Evolutionary conservation across 2,329 filamentous ascomycete species (phyloP), one percentile per base, ranked within the genome.

Genomic region (Phialocephala sp.): DNA sequence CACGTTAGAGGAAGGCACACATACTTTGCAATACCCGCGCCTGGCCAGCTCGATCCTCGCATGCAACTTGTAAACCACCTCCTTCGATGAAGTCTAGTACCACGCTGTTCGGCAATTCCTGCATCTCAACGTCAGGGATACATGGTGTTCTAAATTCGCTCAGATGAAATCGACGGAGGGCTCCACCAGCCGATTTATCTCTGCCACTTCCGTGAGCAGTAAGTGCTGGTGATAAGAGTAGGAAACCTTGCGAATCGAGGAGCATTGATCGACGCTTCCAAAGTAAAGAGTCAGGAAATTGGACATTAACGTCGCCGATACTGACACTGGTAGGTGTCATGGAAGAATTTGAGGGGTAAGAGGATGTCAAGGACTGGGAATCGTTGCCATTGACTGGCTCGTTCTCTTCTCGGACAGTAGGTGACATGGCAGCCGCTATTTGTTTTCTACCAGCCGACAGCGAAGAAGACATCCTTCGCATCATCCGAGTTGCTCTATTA

Each of bases 191-290:
- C 75, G 82, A 72, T 69, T 86, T 79, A 45, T 76, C 76, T 54
- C 74, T 74, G 3, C 71, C 69, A 14, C 74, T 76, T 41, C 77
- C 76, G 37, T 74, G 71, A 22, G 75, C 86, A 22, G 88, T 85
- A 68, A 88, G 88, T 20, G 89, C 85, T 9, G 89, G 85, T 50
- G 89, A 91, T 68, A 99, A 85, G 65, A 97, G 89, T 45, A 99
- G 81, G 78, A 91, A 93, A 20, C 94, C 95, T 66, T 91, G 85
- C 9, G 89, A 87, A 77, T 98, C 94, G 64, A 99, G 87, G 69
- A 90, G 90, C 79, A 97, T 89, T 74, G 90, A 93, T 66, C 95
- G 89, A 62, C 94, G 91, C 81, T 98, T 99, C 95, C 95, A 99
- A 14, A 99, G 84, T 56, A 99, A 84, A 62, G 93, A 97, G 76